Conservation (phyloP, 176 grass and related monocot genomes). For the Avena insularis region DNA sequence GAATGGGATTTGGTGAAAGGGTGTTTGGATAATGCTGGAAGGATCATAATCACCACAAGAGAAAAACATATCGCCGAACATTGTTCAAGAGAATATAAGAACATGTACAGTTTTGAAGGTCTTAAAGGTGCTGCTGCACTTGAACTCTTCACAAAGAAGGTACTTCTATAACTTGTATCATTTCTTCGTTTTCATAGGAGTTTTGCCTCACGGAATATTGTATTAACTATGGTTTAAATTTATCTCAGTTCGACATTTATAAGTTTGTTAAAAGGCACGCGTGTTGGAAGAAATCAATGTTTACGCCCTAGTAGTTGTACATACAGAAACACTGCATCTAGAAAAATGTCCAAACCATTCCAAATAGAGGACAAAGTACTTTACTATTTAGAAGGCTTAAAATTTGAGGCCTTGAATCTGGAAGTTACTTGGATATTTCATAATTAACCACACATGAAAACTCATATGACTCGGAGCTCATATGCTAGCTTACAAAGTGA, state of each 20-base stretch:
- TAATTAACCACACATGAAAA: neutral
- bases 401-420: neutral
- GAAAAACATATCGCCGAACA: neutral
- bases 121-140: neutral
- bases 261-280: no score
- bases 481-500: neutral
- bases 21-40: neutral
- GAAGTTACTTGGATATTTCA: neutral
- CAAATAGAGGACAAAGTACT: neutral
- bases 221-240: neutral
- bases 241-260: neutral
- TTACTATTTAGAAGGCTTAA: neutral
- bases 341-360: neutral
- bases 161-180: neutral
- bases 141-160: slow-evolving; percentile 31
- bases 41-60: slow-evolving; percentile 40
- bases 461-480: neutral
- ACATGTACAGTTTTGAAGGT: neutral
- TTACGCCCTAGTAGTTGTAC: no score
- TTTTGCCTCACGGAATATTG: neutral
- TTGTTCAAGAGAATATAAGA: neutral
- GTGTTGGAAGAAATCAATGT: no score
- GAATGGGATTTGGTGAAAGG: slow-evolving; percentile 15
- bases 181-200: neutral
- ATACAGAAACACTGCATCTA: neutral